A percentile compares a stretch with the other conserved stretches of the same genome.
Evolutionary conservation across 768 basidiomycete genomes (phyloP).

Genomic region (Tulasnella sp.): DNA sequence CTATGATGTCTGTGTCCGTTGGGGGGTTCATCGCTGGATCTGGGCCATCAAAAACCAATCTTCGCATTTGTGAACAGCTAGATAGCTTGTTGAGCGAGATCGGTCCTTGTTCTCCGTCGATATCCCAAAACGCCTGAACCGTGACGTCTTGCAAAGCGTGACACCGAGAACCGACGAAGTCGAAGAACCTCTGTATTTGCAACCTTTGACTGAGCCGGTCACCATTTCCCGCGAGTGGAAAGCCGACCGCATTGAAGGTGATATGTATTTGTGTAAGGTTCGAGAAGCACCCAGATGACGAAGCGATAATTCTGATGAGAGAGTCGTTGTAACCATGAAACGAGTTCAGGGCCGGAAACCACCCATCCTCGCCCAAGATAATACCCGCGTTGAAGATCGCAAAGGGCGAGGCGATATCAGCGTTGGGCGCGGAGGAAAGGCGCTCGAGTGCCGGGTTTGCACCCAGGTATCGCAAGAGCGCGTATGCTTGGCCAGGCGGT

Average conservation of each 20-base stretch:
- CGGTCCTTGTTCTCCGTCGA: neutral
- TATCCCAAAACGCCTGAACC: neutral
- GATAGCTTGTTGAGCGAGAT: neutral
- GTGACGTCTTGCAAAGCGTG: neutral
- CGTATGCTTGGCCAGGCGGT: neutral
- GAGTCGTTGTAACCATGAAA: conserved; percentile 7
- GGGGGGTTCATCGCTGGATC: neutral
- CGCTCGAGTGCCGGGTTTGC: neutral
- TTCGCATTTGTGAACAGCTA: neutral
- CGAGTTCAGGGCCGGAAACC: neutral
- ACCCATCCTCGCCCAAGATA: neutral
- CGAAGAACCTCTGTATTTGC: neutral
- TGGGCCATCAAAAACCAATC: neutral
- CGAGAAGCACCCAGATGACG: neutral
- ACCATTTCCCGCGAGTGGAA: neutral
- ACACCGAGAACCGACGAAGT: neutral
- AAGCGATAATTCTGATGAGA: neutral
- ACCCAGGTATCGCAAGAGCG: neutral
- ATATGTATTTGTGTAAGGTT: neutral
- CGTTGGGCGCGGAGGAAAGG: neutral
- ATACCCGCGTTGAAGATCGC: neutral
- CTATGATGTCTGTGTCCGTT: neutral
- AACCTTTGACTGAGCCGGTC: neutral
- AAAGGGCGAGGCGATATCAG: neutral
- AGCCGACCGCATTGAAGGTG: neutral